Evolutionary conservation across 345 rosid species (phyloP).

Genomic region (Kandelia obovata): DNA sequence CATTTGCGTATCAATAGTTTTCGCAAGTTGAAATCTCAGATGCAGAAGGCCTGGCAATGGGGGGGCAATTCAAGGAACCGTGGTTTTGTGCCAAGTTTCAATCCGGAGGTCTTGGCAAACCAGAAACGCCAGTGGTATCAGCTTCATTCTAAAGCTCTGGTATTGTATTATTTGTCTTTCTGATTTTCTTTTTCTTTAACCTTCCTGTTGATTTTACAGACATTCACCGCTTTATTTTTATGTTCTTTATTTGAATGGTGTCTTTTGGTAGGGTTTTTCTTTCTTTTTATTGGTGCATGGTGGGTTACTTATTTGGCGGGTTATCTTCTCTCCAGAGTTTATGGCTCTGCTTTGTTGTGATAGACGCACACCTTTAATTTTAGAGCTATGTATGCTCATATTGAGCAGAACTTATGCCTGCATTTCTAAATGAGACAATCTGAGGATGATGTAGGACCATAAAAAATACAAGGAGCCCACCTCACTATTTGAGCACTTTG

Average conservation of each 20-base stretch:
- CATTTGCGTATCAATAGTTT: slow-evolving; percentile 42
- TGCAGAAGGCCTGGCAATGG: slow-evolving; percentile 93
- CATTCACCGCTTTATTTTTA: not conserved
- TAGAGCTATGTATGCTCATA: not conserved
- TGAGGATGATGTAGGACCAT: slow-evolving; percentile 48
- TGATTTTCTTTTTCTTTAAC: slow-evolving; percentile 2
- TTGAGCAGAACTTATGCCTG: not conserved
- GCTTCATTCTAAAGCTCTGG: slow-evolving; percentile 79
- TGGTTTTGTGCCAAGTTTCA: slow-evolving; percentile 47
- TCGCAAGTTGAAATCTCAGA: slow-evolving; percentile 59
- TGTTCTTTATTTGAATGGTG: not conserved
- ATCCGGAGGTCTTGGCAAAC: slow-evolving; percentile 92
- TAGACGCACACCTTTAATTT: not conserved
- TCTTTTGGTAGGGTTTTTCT: not conserved
- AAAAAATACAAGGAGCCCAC: slow-evolving; percentile 65
- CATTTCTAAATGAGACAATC: not conserved
- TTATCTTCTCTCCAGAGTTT: not conserved
- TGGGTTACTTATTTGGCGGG: not conserved
- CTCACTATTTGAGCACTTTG: slow-evolving; percentile 81
- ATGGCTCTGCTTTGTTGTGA: not conserved
- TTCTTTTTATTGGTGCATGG: not conserved
- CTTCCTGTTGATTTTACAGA: not conserved
- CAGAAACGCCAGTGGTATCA: slow-evolving; percentile 98
- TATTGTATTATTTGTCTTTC: slow-evolving; percentile 25
- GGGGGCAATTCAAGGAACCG: slow-evolving; percentile 52